phyloP scores from a whole-genome alignment of 2,329 filamentous ascomycete species.

The Chaetothyriales sp. region DNA sequence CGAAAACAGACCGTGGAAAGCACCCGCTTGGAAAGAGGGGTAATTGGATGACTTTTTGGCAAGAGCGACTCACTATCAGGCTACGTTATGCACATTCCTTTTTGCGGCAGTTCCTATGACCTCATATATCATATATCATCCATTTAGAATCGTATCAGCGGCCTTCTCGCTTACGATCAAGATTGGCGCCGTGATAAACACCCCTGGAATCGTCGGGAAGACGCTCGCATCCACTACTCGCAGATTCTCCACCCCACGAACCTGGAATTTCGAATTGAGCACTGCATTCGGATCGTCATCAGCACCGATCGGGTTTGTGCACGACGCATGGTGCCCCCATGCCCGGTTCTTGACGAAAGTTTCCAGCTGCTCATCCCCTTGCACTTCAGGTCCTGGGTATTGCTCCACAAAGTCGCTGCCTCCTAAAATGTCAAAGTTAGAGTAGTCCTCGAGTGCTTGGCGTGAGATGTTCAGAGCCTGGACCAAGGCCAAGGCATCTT shows the following conservation, averaged over 20 bases:
- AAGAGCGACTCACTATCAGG: no score
- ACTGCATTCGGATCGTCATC: conserved; percentile 40
- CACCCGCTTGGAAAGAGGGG: no score
- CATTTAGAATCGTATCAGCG: conserved; percentile 28
- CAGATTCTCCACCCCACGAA: conserved; percentile 40
- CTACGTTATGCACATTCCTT: no score
- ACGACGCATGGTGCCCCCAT: conserved; percentile 45
- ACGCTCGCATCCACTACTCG: conserved; percentile 48
- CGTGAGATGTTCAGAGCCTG: conserved; percentile 42
- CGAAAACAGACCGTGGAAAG: no score
- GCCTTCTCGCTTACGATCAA: conserved; percentile 49
- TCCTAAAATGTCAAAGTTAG: conserved; percentile 26
- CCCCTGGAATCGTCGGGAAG: conserved; percentile 42
- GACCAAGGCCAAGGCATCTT: conserved; percentile 37
- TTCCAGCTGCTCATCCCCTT: conserved; percentile 30
- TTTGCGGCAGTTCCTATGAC: no score
- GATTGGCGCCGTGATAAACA: conserved; percentile 36
- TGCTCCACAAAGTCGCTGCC: conserved; percentile 28
- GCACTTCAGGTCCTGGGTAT: conserved; percentile 29
- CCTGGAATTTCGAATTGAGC: conserved; percentile 41
- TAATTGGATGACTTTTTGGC: no score
- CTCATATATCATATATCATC: no score
- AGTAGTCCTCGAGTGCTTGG: conserved; percentile 24
- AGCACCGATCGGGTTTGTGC: conserved; percentile 40
- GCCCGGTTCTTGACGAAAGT: conserved; percentile 35